Conservation (phyloP, 1,139 yeast species). For the Eremothecium coryli region DNA sequence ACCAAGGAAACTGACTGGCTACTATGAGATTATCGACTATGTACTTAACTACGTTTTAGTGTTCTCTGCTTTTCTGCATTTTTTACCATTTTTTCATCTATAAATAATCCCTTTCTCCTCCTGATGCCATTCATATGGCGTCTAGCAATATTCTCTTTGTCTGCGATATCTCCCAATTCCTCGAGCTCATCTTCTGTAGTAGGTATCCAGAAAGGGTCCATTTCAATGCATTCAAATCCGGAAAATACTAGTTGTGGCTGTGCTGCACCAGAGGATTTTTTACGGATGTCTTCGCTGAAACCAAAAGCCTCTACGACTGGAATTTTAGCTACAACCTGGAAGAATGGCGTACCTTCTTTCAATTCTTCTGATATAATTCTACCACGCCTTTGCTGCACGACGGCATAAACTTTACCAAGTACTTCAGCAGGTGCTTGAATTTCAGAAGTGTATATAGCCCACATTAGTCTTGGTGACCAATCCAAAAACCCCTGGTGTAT, state of each 20-base stretch:
- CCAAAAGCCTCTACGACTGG: slow-evolving; percentile 98
- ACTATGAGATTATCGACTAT: neutral
- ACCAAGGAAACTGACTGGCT: no score
- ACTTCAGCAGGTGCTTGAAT: slow-evolving; percentile 94
- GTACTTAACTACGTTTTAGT: slow-evolving; percentile 38
- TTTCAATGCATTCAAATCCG: slow-evolving; percentile 77
- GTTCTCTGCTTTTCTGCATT: slow-evolving; percentile 93
- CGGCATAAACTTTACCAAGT: slow-evolving; percentile 90
- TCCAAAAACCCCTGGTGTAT: slow-evolving; percentile 62
- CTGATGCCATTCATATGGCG: slow-evolving; percentile 75
- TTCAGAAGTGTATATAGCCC: slow-evolving; percentile 91
- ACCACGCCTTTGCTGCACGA: slow-evolving; percentile 84
- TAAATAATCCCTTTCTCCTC: slow-evolving; percentile 78
- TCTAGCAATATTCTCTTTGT: slow-evolving; percentile 83
- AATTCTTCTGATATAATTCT: slow-evolving; percentile 80
- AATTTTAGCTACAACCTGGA: slow-evolving; percentile 71
- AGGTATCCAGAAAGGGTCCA: slow-evolving; percentile 99
- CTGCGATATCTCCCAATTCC: slow-evolving; percentile 87
- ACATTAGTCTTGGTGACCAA: slow-evolving; percentile 81
- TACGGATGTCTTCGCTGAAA: slow-evolving; percentile 87
- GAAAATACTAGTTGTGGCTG: slow-evolving; percentile 88
- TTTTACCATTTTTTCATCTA: slow-evolving; percentile 81
- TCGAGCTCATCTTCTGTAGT: slow-evolving; percentile 94
- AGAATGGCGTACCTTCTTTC: slow-evolving; percentile 97
- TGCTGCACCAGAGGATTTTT: slow-evolving; percentile 93